Evolutionary conservation across 192 early-diverging fungal species (phyloP).

Genomic region (Borealophlyctis nickersoniae): DNA sequence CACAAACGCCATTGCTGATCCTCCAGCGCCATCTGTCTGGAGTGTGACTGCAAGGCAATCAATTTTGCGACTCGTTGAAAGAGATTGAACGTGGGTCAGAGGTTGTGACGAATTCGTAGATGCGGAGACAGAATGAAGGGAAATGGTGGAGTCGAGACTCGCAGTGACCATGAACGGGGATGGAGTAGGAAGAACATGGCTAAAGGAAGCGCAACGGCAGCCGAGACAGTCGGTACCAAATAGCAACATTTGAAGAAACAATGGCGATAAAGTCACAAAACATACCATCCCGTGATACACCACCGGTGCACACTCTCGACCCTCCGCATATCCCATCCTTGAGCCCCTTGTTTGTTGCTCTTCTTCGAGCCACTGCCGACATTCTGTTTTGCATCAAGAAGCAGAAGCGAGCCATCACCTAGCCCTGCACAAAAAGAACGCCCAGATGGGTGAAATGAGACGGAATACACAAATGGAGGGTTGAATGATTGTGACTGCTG

Average conservation of each 20-base stretch:
- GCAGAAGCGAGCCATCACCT: conserved; percentile 20
- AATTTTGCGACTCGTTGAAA: neutral
- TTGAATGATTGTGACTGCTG: conserved; percentile 18
- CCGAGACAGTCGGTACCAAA: neutral
- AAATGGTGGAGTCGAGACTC: neutral
- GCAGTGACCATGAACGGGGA: neutral
- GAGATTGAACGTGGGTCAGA: neutral
- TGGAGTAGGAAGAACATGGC: neutral
- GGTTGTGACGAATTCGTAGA: neutral
- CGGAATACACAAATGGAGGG: conserved; percentile 22
- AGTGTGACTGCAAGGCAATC: neutral
- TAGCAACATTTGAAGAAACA: neutral
- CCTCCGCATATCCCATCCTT: neutral
- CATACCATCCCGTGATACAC: neutral
- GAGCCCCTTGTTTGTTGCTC: neutral
- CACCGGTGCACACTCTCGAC: neutral
- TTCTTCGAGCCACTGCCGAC: neutral
- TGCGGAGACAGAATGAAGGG: neutral
- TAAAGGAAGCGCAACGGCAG: neutral
- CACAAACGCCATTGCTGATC: neutral
- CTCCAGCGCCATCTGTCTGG: neutral
- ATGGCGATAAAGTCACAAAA: neutral
- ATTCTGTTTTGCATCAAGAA: conserved; percentile 5
- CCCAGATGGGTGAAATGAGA: neutral
- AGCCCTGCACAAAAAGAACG: conserved; percentile 16